Base-by-base conservation (phyloP, 345 rosid species). In the Anacardium occidentale region DNA sequence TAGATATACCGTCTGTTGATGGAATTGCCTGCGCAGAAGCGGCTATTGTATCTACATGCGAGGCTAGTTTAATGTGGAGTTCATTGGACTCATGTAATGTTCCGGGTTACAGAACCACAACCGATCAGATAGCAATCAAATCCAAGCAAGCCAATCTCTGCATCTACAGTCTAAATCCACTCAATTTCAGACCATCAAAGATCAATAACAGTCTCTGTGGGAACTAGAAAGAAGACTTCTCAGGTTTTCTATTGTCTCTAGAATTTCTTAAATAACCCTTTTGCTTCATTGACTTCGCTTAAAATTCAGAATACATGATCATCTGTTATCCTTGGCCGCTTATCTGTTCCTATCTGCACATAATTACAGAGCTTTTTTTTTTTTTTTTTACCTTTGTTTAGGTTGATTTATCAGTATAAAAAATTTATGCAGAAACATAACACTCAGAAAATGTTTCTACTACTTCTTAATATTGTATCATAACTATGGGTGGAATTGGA, bases 141-240 rank as follows among this genome's bases (percentile, higher is more conserved):
- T 80, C 90, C 75, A 87, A 77, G 77, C 77, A 82, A 29, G 80
- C 88, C 26, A 91, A 91, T 79, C 77, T 84, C 75, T 93, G 99
- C 83, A 68, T 93, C 79, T 96, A 83, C 77, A 91, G 96, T 75
- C 78, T 96, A 47, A 87, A 51, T 85, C 83, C 93, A 54, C 78
- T 96, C 80, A 93, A 84, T 78, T 86, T 86, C 67, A 93, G 87
- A 78, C 98, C 99, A 29, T 60, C 90, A 29, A 93, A 88, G 81
- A 83, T 37, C 52, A 79, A 93, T 63, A 72, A 48, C 61, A 70
- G 56, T 76, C 77, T 91, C 72, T 96, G 98, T 84, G 86, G 84
- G 66, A 74, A 79, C 11, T 77, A 75, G 65, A 64, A 63, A 44
- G 25, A 53, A 29, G 25, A 42, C 32, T 64, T 15, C 47, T 45